Evolutionary conservation across 306 rosid genomes (phyloP).

Genomic region (Vigna unguiculata): DNA sequence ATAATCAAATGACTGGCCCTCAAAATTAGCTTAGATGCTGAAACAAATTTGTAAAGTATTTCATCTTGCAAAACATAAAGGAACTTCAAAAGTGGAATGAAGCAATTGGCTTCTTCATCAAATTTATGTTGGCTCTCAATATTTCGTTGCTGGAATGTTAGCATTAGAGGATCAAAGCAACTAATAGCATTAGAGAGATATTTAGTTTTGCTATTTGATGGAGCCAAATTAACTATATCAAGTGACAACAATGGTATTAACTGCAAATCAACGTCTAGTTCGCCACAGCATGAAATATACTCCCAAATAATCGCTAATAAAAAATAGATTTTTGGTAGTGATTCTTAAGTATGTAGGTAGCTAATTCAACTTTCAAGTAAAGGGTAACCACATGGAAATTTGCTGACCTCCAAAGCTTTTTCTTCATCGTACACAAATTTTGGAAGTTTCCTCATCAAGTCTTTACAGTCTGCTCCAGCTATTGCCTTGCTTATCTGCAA

Average conservation of each 20-base stretch:
- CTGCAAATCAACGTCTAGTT: constrained; percentile 51
- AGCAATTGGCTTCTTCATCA: constrained; percentile 39
- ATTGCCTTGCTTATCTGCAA: constrained; percentile 64
- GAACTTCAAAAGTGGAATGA: constrained; percentile 54
- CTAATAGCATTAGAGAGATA: constrained; percentile 63
- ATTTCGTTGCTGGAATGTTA: constrained; percentile 66
- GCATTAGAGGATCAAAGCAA: constrained; percentile 60
- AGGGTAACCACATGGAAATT: constrained; percentile 25
- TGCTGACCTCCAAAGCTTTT: constrained; percentile 70
- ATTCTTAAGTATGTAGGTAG: too few relatives aligned
- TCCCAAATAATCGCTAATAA: too few relatives aligned
- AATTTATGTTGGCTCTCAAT: constrained; percentile 52
- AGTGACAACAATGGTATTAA: constrained; percentile 67
- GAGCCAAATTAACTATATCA: too few relatives aligned
- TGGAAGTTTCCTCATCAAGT: constrained; percentile 70
- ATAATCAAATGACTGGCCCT: too few relatives aligned
- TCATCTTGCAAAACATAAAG: constrained; percentile 69
- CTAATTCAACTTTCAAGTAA: constrained; percentile 22
- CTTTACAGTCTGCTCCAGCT: constrained; percentile 64
- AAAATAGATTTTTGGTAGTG: too few relatives aligned
- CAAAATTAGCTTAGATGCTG: too few relatives aligned
- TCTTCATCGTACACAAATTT: constrained; percentile 75
- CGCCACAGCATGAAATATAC: constrained; percentile 48
- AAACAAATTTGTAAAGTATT: too few relatives aligned
- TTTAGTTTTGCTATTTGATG: constrained; percentile 42